A percentile compares a stretch with the other conserved stretches of the same genome.
Conservation (phyloP, 2,329 filamentous ascomycete genomes). For the Cladosporium velox region DNA sequence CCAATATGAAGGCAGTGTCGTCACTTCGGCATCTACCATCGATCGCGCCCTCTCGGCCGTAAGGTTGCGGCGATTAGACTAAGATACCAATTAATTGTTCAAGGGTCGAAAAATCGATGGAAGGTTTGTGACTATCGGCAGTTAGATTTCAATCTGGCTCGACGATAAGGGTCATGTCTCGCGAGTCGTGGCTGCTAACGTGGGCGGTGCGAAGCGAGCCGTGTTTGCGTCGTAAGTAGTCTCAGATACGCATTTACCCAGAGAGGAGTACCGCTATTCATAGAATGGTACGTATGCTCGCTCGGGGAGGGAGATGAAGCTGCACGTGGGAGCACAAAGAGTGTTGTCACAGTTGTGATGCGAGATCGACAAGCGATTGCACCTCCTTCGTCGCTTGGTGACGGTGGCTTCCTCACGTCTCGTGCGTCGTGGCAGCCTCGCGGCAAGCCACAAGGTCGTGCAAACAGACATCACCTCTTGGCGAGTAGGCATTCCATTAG, state of each 20-base stretch:
- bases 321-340: background rate
- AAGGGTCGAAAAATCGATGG: background rate
- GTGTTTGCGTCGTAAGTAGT: background rate
- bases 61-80: background rate
- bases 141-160: background rate
- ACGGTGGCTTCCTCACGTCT: background rate
- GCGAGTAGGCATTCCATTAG: background rate
- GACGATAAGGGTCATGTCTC: background rate
- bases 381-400: background rate
- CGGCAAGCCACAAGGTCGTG: background rate
- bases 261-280: background rate
- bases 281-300: background rate
- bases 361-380: background rate
- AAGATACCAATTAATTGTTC: background rate
- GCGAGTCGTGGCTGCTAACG: background rate
- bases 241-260: background rate
- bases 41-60: background rate
- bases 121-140: conserved; percentile 7
- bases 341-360: background rate
- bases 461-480: conserved; percentile 7
- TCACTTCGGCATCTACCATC: background rate
- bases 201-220: conserved; percentile 1
- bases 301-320: background rate
- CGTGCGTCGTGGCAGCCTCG: background rate
- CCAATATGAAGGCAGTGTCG: background rate